phyloP scores from a whole-genome alignment of 768 basidiomycete species.

The Trametes cingulata region DNA sequence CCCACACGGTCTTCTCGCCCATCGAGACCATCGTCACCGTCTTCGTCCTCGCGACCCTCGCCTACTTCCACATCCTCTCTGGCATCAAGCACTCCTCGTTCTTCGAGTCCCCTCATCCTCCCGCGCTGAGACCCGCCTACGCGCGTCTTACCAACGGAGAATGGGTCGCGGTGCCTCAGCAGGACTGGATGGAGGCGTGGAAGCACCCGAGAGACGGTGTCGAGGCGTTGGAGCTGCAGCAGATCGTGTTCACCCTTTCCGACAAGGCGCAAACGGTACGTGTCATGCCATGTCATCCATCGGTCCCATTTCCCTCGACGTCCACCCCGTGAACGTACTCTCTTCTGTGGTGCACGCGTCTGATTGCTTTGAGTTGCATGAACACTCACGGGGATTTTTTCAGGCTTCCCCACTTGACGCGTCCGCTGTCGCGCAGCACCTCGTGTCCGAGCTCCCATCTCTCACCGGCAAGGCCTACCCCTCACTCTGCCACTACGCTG shows the following conservation, averaged over 20 bases:
- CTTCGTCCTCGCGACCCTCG: constrained; percentile 86
- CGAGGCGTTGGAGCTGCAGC: constrained; percentile 67
- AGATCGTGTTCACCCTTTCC: constrained; percentile 63
- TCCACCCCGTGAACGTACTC: neutral
- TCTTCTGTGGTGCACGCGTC: neutral
- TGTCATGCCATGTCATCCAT: constrained; percentile 13
- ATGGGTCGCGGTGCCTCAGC: constrained; percentile 64
- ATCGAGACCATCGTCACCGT: constrained; percentile 92
- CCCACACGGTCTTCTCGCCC: constrained; percentile 71
- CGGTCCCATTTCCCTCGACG: neutral
- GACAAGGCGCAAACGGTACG: constrained; percentile 37
- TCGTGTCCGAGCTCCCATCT: constrained; percentile 42
- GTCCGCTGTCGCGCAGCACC: constrained; percentile 49
- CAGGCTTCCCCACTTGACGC: constrained; percentile 37
- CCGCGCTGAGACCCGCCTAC: constrained; percentile 55
- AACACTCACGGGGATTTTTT: constrained; percentile 7
- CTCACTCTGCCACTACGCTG: constrained; percentile 50
- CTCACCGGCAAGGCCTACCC: constrained; percentile 49
- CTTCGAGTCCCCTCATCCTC: constrained; percentile 56
- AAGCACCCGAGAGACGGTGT: constrained; percentile 31
- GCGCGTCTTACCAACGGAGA: constrained; percentile 53
- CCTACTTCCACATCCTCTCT: constrained; percentile 91
- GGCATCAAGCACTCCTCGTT: constrained; percentile 89
- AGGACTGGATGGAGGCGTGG: constrained; percentile 46
- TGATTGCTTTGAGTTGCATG: neutral